Conservation (phyloP, 805 yeast species). For the Yamadazyma sp. region DNA sequence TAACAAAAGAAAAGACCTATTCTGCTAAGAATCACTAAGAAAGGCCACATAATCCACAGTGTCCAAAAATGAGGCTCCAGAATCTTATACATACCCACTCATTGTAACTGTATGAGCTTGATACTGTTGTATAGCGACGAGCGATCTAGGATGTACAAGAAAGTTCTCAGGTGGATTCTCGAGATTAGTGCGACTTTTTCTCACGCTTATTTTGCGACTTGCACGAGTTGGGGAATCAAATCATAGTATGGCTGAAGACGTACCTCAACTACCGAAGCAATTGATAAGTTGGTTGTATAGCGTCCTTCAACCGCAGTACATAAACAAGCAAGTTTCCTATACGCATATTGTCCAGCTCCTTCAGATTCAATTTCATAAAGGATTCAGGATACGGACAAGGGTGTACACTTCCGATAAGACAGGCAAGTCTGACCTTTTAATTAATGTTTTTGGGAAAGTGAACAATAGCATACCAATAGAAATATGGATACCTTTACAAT, state of each 20-base stretch:
- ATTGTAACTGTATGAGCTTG: too few species aligned
- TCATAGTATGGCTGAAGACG: too few species aligned
- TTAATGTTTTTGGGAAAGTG: constrained; percentile 63
- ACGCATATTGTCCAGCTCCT: constrained; percentile 60
- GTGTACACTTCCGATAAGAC: constrained; percentile 45
- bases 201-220: too few species aligned
- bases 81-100: constrained; percentile 16
- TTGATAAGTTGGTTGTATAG: constrained; percentile 41
- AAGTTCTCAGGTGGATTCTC: too few species aligned
- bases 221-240: too few species aligned
- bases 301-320: constrained; percentile 53
- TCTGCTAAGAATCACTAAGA: too few species aligned
- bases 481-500: constrained; percentile 74
- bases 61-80: too few species aligned
- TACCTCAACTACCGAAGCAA: constrained; percentile 24
- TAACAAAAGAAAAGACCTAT: too few species aligned
- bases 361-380: constrained; percentile 40
- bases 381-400: constrained; percentile 69
- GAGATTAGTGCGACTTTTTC: constrained; percentile 4
- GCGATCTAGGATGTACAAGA: too few species aligned
- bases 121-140: too few species aligned
- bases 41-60: too few species aligned
- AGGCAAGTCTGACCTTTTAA: constrained; percentile 60
- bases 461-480: constrained; percentile 50
- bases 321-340: constrained; percentile 56